phyloP scores from a whole-genome alignment of 2,329 filamentous ascomycete species.

The Trichoderma brevicompactum region DNA sequence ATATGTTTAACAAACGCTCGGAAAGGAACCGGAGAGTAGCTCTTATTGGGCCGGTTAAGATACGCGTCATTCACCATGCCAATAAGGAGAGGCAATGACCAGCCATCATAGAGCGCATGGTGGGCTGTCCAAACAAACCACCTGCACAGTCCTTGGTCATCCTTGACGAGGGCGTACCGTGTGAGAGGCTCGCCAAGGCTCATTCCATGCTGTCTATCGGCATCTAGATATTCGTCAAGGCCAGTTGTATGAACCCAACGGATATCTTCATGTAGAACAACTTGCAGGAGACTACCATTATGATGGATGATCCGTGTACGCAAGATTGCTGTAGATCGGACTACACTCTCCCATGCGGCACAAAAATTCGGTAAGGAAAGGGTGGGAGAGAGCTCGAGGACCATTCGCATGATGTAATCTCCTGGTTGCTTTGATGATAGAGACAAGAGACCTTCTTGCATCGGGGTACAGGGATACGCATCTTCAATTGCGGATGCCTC shows the following conservation, averaged over 20 bases:
- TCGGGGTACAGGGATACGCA: conserved; percentile 42
- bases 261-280: conserved; percentile 46
- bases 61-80: conserved; percentile 34
- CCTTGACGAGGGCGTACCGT: conserved; percentile 46
- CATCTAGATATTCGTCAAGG: conserved; percentile 44
- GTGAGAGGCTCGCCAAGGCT: conserved; percentile 47
- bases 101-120: conserved; percentile 55
- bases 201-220: conserved; percentile 44
- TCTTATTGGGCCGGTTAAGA: too few relatives aligned
- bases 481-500: conserved; percentile 35
- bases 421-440: conserved; percentile 34
- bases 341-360: conserved; percentile 28
- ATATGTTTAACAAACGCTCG: too few relatives aligned
- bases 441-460: conserved; percentile 45
- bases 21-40: too few relatives aligned
- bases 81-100: conserved; percentile 50
- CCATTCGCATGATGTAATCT: conserved; percentile 31
- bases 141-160: conserved; percentile 43
- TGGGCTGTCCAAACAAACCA: conserved; percentile 49
- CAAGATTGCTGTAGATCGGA: conserved; percentile 39
- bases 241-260: conserved; percentile 35
- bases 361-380: neutral
- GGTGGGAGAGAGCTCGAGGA: conserved; percentile 28
- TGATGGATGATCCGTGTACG: conserved; percentile 53
- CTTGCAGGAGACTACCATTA: conserved; percentile 48